phyloP scores from a whole-genome alignment of 805 yeast genomes.

The Starmerella asiatica region DNA sequence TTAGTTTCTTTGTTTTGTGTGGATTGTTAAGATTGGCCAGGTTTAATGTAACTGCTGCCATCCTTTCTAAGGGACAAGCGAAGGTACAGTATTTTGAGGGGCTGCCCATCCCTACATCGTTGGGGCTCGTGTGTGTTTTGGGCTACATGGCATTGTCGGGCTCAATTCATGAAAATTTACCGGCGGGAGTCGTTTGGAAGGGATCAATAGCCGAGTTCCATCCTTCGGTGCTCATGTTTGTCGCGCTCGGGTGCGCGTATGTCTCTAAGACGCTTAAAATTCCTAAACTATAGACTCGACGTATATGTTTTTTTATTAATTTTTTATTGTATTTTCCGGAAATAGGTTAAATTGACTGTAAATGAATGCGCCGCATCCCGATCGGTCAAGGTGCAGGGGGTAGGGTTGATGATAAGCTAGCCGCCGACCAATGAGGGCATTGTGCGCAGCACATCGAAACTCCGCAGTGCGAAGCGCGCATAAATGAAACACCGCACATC shows the following conservation, averaged over 20 bases:
- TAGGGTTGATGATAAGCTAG: too few species aligned
- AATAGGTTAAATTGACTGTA: too few species aligned
- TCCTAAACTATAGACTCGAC: conserved; percentile 67
- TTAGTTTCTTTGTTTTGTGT: conserved; percentile 78
- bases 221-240: conserved; percentile 48
- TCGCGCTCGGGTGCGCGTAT: conserved; percentile 77
- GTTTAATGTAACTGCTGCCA: conserved; percentile 85
- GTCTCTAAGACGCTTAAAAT: conserved; percentile 81
- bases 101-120: conserved; percentile 83
- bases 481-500: too few species aligned
- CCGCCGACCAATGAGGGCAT: too few species aligned
- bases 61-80: conserved; percentile 88
- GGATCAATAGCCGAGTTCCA: conserved; percentile 61
- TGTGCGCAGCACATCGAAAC: too few species aligned
- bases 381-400: too few species aligned
- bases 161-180: conserved; percentile 35
- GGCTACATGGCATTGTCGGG: conserved; percentile 47
- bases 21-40: conserved; percentile 90
- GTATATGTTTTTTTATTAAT: too few species aligned
- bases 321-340: too few species aligned
- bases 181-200: conserved; percentile 48
- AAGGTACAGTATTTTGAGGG: conserved; percentile 77
- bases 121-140: conserved; percentile 61
- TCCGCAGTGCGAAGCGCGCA: too few species aligned
- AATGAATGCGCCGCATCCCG: too few species aligned